Conservation (phyloP, 345 rosid species). For the Eucalyptus sp. region DNA sequence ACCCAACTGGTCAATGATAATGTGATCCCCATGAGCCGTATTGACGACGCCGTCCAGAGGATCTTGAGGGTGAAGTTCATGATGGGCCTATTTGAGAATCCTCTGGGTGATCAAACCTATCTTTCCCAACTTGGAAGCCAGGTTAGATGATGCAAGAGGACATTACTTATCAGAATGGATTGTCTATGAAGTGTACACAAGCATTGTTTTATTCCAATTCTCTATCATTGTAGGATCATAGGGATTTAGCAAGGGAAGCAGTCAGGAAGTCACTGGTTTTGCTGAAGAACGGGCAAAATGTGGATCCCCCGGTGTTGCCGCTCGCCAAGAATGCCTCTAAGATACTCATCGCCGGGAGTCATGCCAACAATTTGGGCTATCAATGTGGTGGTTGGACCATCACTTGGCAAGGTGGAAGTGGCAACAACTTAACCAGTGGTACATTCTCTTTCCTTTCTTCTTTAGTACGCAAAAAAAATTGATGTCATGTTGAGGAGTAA, state of each 20-base stretch:
- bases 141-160: constrained; percentile 6
- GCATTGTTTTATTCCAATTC: neutral
- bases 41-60: constrained; percentile 59
- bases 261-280: constrained; percentile 73
- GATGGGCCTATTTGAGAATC: constrained; percentile 64
- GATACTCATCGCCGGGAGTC: constrained; percentile 74
- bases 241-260: constrained; percentile 77
- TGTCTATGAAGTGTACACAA: neutral
- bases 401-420: constrained; percentile 54
- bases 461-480: neutral
- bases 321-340: constrained; percentile 44
- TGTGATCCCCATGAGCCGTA: constrained; percentile 42
- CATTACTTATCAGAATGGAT: neutral
- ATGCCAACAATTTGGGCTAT: constrained; percentile 67
- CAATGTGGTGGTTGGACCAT: constrained; percentile 95
- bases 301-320: constrained; percentile 42
- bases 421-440: constrained; percentile 56
- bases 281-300: constrained; percentile 49
- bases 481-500: neutral
- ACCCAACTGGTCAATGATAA: constrained; percentile 28
- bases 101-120: constrained; percentile 39
- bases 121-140: constrained; percentile 39
- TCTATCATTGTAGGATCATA: constrained; percentile 29
- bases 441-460: neutral
- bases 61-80: constrained; percentile 68